Base-by-base conservation (phyloP, 345 rosid genomes). In the Lumnitzera littorea region DNA sequence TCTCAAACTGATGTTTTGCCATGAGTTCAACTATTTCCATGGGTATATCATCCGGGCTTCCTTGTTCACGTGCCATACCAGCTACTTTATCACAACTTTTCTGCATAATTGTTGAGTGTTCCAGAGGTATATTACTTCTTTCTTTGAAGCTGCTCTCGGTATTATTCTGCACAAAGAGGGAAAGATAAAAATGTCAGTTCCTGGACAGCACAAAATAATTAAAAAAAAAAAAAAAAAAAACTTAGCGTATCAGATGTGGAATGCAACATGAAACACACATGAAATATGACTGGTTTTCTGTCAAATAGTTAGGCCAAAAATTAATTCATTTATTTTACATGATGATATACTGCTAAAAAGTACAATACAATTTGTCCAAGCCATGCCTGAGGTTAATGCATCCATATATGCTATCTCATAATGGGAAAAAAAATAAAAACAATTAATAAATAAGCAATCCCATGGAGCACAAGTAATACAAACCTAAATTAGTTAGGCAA, bases 21-120 rank as follows among this genome's bases (percentile, higher is more conserved):
- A 88, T 81, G 68, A 88, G 90, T 74, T 95, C 98, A 25, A 80
- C 98, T 59, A 95, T 88, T 68, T 88, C 99, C 97, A 88, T 86
- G 14, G 96, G 91, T 64, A 84, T 83, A 67, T 94, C 99, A 80
- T 90, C 99, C 41, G 46, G 59, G 71, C 56, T 62, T 69, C 74
- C 82, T 61, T 70, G 85, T 61, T 88, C 97, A 62, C 76, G 48
- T 7, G 58, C 65, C 53, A 65, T 77, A 67, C 70, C 87, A 61
- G 72, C 73, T 70, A 49, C 69, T 54, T 77, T 75, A 50, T 72
- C 65, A 64, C 50, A 48, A 27, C 66, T 76, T 55, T 74, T 78
- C 72, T 61, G 63, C 56, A 58, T 12, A 58, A 65, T 31, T 41
- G 72, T 63, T 48, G 73, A 55, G 69, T 51, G 69, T 23, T 74